These are phyloP conservation scores for Fagopyrum tataricum DNA, from an alignment of 148 eudicot genomes.

Conservation along the genomic window DNA sequence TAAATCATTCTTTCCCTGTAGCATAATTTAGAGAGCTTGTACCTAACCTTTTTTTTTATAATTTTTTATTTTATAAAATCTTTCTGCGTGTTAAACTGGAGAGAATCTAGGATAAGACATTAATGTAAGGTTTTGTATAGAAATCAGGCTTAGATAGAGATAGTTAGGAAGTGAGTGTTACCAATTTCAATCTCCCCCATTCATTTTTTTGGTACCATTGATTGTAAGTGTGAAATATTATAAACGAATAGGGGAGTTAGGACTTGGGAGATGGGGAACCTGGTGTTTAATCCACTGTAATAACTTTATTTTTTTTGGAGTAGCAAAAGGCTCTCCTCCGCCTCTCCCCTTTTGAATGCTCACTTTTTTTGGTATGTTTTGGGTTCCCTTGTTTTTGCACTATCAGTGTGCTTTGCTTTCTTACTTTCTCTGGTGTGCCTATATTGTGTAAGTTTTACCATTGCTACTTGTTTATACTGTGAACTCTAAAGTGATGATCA, in stretches of 20 bases:
- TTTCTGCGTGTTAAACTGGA: background rate
- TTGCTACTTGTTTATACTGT: no score
- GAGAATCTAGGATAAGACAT: slow-evolving; percentile 4
- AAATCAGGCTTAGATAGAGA: background rate
- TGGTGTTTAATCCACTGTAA: background rate
- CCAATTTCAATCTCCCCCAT: background rate
- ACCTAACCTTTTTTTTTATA: background rate
- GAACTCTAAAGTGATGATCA: no score
- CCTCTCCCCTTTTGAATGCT: background rate
- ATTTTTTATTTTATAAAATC: no score
- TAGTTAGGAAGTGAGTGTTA: background rate
- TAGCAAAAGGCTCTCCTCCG: background rate
- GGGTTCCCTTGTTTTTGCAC: background rate
- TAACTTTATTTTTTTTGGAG: background rate
- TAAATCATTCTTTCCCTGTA: slow-evolving; percentile 9
- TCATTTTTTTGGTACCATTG: background rate
- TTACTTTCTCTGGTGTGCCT: no score
- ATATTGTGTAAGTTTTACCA: no score
- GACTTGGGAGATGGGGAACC: background rate
- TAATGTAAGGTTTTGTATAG: slow-evolving; percentile 9
- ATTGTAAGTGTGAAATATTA: background rate
- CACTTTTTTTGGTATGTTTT: background rate
- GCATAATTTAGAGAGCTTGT: background rate
- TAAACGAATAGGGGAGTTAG: background rate
- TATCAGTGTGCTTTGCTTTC: no score